These are phyloP conservation scores for Hypoxylon sp. DNA, from an alignment of 2,329 filamentous ascomycete genomes.

Conservation along the genomic window DNA sequence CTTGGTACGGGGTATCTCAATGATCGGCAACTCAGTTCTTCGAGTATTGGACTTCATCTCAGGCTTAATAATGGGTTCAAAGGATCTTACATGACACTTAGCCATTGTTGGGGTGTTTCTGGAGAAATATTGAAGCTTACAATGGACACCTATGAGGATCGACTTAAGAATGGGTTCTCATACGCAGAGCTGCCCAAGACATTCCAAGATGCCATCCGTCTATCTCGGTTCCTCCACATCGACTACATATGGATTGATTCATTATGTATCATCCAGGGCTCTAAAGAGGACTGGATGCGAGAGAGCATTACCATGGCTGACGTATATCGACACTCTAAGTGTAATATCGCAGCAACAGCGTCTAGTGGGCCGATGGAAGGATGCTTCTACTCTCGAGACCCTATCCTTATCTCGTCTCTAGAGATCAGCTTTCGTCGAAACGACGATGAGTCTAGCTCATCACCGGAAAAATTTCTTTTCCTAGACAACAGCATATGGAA, in stretches of 20 bases:
- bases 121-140: conserved; percentile 20
- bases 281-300: conserved; percentile 4
- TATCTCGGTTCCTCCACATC: conserved; percentile 14
- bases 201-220: conserved; percentile 14
- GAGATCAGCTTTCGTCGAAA: background rate
- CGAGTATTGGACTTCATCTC: conserved; percentile 9
- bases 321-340: conserved; percentile 11
- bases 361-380: conserved; percentile 8
- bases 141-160: background rate
- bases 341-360: conserved; percentile 18
- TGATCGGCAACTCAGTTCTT: background rate
- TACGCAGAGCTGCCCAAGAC: conserved; percentile 15
- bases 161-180: conserved; percentile 7
- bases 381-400: conserved; percentile 7
- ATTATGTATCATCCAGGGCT: conserved; percentile 17
- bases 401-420: background rate
- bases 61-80: conserved; percentile 1
- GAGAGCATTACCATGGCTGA: conserved; percentile 15
- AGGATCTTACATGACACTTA: conserved; percentile 21
- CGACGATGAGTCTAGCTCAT: background rate
- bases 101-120: conserved; percentile 17
- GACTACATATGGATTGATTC: conserved; percentile 20
- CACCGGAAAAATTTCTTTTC: conserved; percentile 9
- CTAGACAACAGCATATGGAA: background rate
- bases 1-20: background rate